These are phyloP conservation scores for Coffea canephora DNA, from an alignment of 257 asterid genomes.

Conservation along the genomic window DNA sequence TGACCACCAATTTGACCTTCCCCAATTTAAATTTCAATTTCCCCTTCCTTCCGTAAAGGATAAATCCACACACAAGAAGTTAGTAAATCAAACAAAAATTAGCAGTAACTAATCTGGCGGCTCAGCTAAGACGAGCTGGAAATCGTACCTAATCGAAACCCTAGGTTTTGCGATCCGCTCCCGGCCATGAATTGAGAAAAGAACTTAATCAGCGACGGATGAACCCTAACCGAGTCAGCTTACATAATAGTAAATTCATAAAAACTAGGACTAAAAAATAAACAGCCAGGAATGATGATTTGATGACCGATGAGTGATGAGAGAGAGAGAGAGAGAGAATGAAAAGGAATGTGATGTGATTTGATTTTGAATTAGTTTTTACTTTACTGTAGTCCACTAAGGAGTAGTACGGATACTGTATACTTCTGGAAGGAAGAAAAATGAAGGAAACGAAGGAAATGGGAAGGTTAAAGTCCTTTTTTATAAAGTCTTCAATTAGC, in stretches of 20 bases:
- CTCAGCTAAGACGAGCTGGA: background rate
- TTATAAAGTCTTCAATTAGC: no score
- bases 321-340: constrained; percentile 3
- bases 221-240: constrained; percentile 7
- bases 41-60: background rate
- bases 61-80: background rate
- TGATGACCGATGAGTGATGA: background rate
- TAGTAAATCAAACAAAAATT: background rate
- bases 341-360: constrained; percentile 11
- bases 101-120: background rate
- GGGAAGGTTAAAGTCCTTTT: no score
- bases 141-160: constrained; percentile 15
- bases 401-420: no score
- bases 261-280: background rate
- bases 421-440: no score
- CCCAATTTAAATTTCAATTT: background rate
- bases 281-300: background rate
- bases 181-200: constrained; percentile 20
- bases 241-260: background rate
- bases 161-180: constrained; percentile 28
- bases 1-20: background rate
- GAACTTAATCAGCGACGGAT: constrained; percentile 4
- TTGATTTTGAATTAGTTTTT: background rate
- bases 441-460: background rate
- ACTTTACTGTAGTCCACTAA: no score